Percentiles rank a stretch among this genome's conserved stretches.
Conservation (phyloP, 331 rosid species). For the Saraca asoca region DNA sequence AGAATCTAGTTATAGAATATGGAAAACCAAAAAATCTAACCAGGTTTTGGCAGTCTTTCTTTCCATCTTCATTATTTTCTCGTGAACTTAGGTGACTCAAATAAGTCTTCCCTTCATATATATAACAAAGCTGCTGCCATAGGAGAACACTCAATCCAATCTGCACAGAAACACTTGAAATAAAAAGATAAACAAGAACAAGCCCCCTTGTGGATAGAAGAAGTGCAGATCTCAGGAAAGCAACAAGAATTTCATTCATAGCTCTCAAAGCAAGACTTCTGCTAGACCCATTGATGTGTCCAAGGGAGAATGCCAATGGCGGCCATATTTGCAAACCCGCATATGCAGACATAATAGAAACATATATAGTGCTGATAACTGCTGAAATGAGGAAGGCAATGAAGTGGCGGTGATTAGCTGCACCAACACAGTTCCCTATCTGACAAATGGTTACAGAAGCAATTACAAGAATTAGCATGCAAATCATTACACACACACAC, state of each 20-base stretch:
- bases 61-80: conserved; percentile 44
- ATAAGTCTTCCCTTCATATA: conserved; percentile 79
- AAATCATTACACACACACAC: background rate
- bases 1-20: conserved; percentile 52
- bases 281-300: conserved; percentile 32
- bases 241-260: conserved; percentile 42
- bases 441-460: conserved; percentile 45
- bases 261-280: conserved; percentile 34
- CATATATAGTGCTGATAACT: conserved; percentile 62
- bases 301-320: conserved; percentile 36
- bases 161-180: conserved; percentile 70
- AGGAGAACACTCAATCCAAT: conserved; percentile 66
- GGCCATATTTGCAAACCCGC: conserved; percentile 64
- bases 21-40: conserved; percentile 76
- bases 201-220: conserved; percentile 76
- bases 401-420: conserved; percentile 81
- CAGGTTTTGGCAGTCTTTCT: conserved; percentile 78
- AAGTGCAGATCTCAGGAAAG: conserved; percentile 59
- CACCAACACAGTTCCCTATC: conserved; percentile 99
- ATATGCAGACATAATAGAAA: conserved; percentile 64
- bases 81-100: conserved; percentile 60
- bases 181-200: conserved; percentile 69
- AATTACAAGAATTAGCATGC: conserved; percentile 25
- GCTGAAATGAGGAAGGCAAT: conserved; percentile 86
- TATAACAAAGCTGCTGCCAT: conserved; percentile 87